Evolutionary conservation across 2,329 filamentous ascomycete genomes (phyloP).

Genomic region (Saccharata proteae): DNA sequence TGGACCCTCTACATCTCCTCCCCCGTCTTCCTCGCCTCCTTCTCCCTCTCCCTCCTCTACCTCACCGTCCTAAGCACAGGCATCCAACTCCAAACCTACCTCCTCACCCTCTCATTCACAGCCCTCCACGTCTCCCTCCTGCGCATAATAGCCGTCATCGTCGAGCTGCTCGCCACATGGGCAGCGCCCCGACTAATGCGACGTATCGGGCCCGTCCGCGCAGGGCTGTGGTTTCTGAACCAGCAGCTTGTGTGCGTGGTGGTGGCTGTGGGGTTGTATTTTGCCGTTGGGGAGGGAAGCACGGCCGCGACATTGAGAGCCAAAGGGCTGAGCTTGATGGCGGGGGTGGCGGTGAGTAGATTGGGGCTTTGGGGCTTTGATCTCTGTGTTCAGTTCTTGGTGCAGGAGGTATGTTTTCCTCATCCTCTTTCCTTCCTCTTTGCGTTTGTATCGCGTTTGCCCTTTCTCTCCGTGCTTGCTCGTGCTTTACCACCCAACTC

Average conservation of each 20-base stretch:
- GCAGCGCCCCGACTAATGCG: slow-evolving; percentile 44
- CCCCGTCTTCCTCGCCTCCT: slow-evolving; percentile 46
- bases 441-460: no score
- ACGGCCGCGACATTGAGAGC: slow-evolving; percentile 9
- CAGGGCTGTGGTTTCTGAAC: slow-evolving; percentile 57
- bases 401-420: slow-evolving; percentile 29
- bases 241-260: slow-evolving; percentile 51
- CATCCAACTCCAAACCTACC: slow-evolving; percentile 54
- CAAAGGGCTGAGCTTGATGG: slow-evolving; percentile 24
- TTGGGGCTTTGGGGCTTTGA: slow-evolving; percentile 38
- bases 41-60: slow-evolving; percentile 48
- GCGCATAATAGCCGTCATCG: slow-evolving; percentile 39
- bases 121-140: slow-evolving; percentile 41
- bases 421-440: no score
- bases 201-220: slow-evolving; percentile 40
- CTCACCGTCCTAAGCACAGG: slow-evolving; percentile 34
- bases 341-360: slow-evolving; percentile 28
- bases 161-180: slow-evolving; percentile 52
- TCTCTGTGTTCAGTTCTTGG: slow-evolving; percentile 32
- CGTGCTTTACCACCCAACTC: no score
- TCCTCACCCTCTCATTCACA: slow-evolving; percentile 42
- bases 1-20: slow-evolving; percentile 38
- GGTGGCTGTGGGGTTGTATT: slow-evolving; percentile 24
- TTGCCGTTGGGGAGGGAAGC: slow-evolving; percentile 3
- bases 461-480: no score